phyloP scores from a whole-genome alignment of 331 rosid genomes.

The Rosa hybrid region DNA sequence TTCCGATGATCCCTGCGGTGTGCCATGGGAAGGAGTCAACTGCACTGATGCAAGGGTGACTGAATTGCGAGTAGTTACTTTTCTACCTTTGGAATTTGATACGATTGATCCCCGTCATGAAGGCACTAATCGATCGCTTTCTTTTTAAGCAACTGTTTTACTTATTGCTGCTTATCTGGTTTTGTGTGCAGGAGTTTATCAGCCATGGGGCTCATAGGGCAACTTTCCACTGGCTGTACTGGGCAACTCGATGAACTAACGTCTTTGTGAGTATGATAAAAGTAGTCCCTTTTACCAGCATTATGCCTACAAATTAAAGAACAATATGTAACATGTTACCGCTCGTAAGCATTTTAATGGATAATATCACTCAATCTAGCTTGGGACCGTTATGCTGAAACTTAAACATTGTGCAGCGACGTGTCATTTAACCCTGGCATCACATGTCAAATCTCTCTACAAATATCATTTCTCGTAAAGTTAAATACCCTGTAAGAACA shows the following conservation, averaged over 20 bases:
- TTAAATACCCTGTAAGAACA: constrained; percentile 66
- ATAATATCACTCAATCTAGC: background rate
- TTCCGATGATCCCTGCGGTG: constrained; percentile 77
- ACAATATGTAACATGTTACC: background rate
- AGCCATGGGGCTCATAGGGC: constrained; percentile 65
- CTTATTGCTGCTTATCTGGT: background rate
- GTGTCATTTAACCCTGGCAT: constrained; percentile 66
- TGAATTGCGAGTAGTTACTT: constrained; percentile 51
- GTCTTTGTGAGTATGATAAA: constrained; percentile 63
- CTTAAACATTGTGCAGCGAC: constrained; percentile 55
- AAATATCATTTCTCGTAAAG: constrained; percentile 51
- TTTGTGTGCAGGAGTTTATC: constrained; percentile 58
- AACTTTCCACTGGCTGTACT: constrained; percentile 62
- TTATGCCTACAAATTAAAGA: background rate
- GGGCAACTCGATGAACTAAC: constrained; percentile 64
- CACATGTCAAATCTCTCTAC: constrained; percentile 56
- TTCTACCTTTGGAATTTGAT: background rate
- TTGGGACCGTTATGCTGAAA: constrained; percentile 23
- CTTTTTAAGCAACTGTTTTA: background rate
- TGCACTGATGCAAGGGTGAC: constrained; percentile 74
- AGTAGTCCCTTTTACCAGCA: constrained; percentile 4
- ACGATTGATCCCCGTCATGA: no score
- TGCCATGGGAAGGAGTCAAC: constrained; percentile 80
- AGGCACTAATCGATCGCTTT: background rate
- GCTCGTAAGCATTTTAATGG: background rate